Evolutionary conservation across 2,329 filamentous ascomycete species (phyloP).

Genomic region (Alternaria ethzedia): DNA sequence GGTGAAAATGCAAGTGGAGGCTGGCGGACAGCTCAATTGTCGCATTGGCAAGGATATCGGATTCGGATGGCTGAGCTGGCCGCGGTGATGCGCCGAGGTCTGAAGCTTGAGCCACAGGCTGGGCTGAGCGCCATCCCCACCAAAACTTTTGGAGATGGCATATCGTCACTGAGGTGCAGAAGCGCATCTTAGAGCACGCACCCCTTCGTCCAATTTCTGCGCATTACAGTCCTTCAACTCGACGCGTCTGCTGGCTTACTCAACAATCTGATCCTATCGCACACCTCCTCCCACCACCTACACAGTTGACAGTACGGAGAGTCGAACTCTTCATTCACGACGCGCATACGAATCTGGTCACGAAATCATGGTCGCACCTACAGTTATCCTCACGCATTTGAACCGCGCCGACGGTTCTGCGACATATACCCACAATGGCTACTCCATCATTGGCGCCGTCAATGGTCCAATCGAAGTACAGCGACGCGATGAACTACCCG

Average conservation of each 20-base stretch:
- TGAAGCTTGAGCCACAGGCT: conserved; percentile 22
- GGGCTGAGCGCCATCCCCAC: conserved; percentile 31
- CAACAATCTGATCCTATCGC: neutral
- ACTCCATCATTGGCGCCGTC: conserved; percentile 81
- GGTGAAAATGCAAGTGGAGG: conserved; percentile 4
- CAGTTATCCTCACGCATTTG: conserved; percentile 54
- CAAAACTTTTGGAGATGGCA: conserved; percentile 30
- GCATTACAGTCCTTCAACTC: neutral
- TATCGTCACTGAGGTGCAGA: neutral
- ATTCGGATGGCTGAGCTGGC: conserved; percentile 5
- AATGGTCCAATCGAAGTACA: conserved; percentile 93
- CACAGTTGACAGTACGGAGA: neutral
- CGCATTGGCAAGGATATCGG: conserved; percentile 6
- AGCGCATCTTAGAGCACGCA: neutral
- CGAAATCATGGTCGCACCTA: conserved; percentile 34
- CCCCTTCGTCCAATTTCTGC: neutral
- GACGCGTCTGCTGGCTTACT: neutral
- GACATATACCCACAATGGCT: conserved; percentile 76
- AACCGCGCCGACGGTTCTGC: conserved; percentile 80
- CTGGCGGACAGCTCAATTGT: neutral
- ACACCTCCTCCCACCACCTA: neutral
- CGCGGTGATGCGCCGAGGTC: conserved; percentile 30
- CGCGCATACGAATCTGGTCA: neutral
- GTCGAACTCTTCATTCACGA: neutral
- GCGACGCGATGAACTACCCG: conserved; percentile 86